These are phyloP conservation scores for Phytophthora citrophthora DNA, from an alignment of 352 stramenopile species.

Conservation along the genomic window DNA sequence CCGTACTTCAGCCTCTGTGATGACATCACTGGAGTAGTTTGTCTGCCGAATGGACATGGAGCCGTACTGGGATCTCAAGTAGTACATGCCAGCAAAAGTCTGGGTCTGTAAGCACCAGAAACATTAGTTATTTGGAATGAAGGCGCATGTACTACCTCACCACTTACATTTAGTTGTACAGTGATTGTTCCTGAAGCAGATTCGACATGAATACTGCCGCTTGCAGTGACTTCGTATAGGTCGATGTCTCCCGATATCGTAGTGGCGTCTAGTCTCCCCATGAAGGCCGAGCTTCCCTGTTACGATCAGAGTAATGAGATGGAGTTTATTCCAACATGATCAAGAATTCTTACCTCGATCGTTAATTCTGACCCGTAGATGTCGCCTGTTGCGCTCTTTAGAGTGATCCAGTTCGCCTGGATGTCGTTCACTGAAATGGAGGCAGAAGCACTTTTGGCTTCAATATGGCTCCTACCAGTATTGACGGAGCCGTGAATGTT, in stretches of 20 bases:
- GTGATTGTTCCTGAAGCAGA: conserved; percentile 68
- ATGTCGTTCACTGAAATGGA: conserved; percentile 50
- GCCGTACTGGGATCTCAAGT: conserved; percentile 66
- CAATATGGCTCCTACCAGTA: conserved; percentile 57
- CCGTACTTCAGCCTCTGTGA: conserved; percentile 43
- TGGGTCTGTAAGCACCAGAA: conserved; percentile 32
- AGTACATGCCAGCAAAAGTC: conserved; percentile 72
- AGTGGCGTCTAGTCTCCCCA: conserved; percentile 68
- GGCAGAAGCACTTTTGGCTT: conserved; percentile 52
- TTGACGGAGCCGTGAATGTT: conserved; percentile 52
- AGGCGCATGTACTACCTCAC: not conserved
- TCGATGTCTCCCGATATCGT: conserved; percentile 64
- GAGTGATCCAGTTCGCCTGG: conserved; percentile 63
- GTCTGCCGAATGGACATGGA: conserved; percentile 62
- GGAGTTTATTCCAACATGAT: not conserved
- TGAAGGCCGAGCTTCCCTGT: conserved; percentile 70
- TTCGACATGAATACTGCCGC: conserved; percentile 69
- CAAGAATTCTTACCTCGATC: conserved; percentile 37
- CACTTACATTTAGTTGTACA: conserved; percentile 53
- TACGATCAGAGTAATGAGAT: not conserved
- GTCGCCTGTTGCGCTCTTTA: conserved; percentile 52
- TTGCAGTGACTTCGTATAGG: conserved; percentile 53
- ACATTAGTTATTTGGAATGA: not conserved
- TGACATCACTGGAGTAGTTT: conserved; percentile 58
- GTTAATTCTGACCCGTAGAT: conserved; percentile 44